Percentiles rank a stretch among this genome's conserved stretches.
Evolutionary conservation across 352 stramenopile genomes (phyloP).

Genomic region (Vaucheria bursata): DNA sequence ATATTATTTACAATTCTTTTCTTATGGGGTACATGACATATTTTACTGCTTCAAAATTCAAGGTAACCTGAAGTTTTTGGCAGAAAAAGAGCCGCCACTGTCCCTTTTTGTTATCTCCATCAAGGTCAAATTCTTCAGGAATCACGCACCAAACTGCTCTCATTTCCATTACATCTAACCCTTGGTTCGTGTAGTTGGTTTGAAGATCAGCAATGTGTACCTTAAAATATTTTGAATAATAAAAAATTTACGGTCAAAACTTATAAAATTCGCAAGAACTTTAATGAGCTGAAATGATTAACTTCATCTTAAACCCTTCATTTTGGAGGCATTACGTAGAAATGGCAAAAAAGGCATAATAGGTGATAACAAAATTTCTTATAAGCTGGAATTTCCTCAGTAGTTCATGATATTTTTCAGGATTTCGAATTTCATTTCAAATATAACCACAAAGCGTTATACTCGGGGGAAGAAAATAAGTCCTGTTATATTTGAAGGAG

Average conservation of each 20-base stretch:
- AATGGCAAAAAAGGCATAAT: too few species aligned
- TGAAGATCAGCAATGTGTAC: neutral
- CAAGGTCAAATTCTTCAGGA: slow-evolving; percentile 41
- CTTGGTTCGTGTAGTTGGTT: neutral
- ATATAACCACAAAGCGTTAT: neutral
- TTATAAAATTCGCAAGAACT: neutral
- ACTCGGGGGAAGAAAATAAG: neutral
- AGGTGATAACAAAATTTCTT: too few species aligned
- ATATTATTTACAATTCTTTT: neutral
- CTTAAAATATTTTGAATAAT: neutral
- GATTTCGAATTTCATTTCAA: neutral
- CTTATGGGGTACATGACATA: neutral
- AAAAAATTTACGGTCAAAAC: neutral
- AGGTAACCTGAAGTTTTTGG: slow-evolving; percentile 23
- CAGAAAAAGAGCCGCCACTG: slow-evolving; percentile 39
- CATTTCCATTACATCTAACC: neutral
- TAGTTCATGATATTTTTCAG: neutral
- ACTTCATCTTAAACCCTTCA: too few species aligned
- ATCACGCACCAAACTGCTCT: slow-evolving; percentile 38
- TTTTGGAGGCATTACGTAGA: too few species aligned
- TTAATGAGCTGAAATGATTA: too few species aligned
- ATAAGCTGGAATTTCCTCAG: too few species aligned
- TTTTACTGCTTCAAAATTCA: neutral
- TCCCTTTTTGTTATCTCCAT: slow-evolving; percentile 46
- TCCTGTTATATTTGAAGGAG: neutral